Conservation (phyloP, 495 filamentous ascomycete species). For the Penicillium bialowiezense region DNA sequence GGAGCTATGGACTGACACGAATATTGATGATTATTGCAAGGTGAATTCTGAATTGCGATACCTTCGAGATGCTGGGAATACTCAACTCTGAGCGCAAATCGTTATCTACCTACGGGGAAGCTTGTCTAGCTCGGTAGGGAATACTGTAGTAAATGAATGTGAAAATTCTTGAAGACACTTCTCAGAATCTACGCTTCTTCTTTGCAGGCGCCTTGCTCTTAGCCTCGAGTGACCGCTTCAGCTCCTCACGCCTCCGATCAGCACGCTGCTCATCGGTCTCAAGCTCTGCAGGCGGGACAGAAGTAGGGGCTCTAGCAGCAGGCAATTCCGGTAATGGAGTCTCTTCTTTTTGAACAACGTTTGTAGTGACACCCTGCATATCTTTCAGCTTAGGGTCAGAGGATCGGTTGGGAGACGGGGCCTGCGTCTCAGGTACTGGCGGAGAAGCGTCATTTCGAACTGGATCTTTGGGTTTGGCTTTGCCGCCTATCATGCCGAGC, state of each 20-base stretch:
- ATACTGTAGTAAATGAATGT: too few relatives aligned
- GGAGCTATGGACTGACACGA: too few relatives aligned
- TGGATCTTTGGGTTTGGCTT: slow-evolving; percentile 12
- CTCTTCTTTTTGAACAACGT: neutral
- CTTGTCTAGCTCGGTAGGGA: too few relatives aligned
- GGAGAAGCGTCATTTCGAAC: neutral
- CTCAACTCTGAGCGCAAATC: too few relatives aligned
- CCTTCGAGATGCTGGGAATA: too few relatives aligned
- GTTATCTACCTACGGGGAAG: too few relatives aligned
- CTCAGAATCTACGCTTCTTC: slow-evolving; percentile 66
- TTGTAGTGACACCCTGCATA: neutral
- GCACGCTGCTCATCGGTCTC: slow-evolving; percentile 53
- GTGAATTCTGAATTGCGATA: too few relatives aligned
- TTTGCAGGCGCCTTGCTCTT: slow-evolving; percentile 60
- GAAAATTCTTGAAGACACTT: too few relatives aligned
- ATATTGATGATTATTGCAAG: too few relatives aligned
- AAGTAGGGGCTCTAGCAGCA: neutral
- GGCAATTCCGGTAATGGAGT: slow-evolving; percentile 15
- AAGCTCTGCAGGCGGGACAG: slow-evolving; percentile 15
- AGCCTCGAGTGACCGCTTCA: slow-evolving; percentile 63
- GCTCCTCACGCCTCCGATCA: slow-evolving; percentile 58
- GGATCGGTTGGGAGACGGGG: neutral
- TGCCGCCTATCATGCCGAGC: slow-evolving; percentile 40
- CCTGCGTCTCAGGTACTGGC: neutral
- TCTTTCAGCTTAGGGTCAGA: neutral